Conservation (phyloP, 495 filamentous ascomycete species). For the Rostrohypoxylon terebratum region DNA sequence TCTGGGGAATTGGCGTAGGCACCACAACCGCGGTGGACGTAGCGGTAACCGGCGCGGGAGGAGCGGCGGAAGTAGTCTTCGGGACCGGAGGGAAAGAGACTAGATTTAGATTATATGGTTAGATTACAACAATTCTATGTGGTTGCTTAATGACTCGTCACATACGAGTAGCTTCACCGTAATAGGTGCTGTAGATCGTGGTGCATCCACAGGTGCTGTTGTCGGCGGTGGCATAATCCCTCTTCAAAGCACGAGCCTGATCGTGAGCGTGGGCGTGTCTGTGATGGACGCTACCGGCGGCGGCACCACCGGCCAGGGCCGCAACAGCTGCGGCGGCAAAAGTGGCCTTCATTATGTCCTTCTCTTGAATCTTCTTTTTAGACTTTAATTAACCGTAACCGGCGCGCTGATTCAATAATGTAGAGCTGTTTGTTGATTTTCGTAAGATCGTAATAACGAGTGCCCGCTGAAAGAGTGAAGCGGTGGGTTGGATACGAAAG, state of each 20-base stretch:
- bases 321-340: conserved; percentile 73
- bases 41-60: conserved; percentile 35
- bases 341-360: conserved; percentile 72
- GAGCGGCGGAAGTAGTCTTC: conserved; percentile 42
- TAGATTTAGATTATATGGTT: conserved; percentile 42
- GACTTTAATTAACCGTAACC: conserved; percentile 33
- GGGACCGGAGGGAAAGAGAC: conserved; percentile 55
- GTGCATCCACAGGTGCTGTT: conserved; percentile 68
- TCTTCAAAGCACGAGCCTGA: conserved; percentile 64
- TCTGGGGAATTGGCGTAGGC: conserved; percentile 74
- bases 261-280: conserved; percentile 73
- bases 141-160: conserved; percentile 24
- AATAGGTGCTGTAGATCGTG: conserved; percentile 70
- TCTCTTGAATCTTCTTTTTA: conserved; percentile 30
- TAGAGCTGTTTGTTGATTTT: conserved; percentile 52
- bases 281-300: conserved; percentile 62
- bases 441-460: conserved; percentile 69
- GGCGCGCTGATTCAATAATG: conserved; percentile 37
- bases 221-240: conserved; percentile 45
- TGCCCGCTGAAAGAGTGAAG: conserved; percentile 98
- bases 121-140: neutral
- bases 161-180: conserved; percentile 70
- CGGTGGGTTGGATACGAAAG: conserved; percentile 73
- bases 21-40: conserved; percentile 57
- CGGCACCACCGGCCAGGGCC: conserved; percentile 71